Evolutionary conservation across 2,329 filamentous ascomycete species (phyloP), one percentile per base, ranked within the genome.

Genomic region (Fusarium globosum): DNA sequence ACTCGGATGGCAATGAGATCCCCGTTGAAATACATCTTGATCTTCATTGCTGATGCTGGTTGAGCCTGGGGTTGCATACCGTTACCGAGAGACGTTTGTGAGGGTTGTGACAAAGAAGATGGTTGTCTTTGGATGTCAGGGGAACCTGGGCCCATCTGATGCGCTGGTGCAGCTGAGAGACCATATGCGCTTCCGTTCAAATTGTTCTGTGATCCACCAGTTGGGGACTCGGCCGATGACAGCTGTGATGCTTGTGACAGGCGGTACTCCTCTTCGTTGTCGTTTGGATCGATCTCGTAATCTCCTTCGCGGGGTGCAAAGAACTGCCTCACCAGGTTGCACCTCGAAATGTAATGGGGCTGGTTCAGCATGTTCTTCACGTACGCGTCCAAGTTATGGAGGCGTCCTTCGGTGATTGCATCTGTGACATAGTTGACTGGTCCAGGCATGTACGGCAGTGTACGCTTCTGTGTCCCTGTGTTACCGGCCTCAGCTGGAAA

Each of bases 401-500:
- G 90, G 75, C 96, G 91, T 35, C 95, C 95, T 79, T 98, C 95
- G 23, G 95, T 97, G 78, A 99, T 98, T 41, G 94, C 94, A 80
- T 98, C 96, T n/a, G 96, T 99, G 63, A 98, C 96, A 82, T 97
- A 97, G 74, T 95, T 97, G 70, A 99, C 96, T 7, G 96, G 96
- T 11, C 96, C 96, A 15, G 96, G 96, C 96, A 99, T 99, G 82
- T 97, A 98, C 4, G 96, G 96, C 18, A 99, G 84, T 14, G 93
- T 94, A 63, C 96, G 92, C 79, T 93, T 92, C 79, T 95, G 91
- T 56, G 88, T 88, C 49, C 92, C 92, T 23, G 92, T 93, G 79
- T 97, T 96, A 61, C 96, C 96, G 42, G 96, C 96, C 82, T 98
- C 96, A 41, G 93, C 91, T 28, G 96, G 96, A 79, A 98, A 98